Percentiles rank a stretch among this genome's conserved stretches.
Conservation (phyloP, 1,284 basidiomycete genomes). For the Tilletia indica region DNA sequence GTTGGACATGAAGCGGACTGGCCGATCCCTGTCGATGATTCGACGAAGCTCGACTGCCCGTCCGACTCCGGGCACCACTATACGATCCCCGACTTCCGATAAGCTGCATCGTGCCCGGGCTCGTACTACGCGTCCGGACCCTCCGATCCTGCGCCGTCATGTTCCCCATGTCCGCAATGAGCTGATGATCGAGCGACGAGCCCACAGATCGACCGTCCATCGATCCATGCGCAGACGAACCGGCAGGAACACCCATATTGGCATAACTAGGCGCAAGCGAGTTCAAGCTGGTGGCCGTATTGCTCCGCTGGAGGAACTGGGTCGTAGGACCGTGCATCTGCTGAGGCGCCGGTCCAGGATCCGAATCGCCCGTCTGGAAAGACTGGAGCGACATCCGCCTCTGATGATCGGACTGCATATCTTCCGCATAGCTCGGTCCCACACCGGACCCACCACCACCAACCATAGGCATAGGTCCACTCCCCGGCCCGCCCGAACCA, state of each 20-base stretch:
- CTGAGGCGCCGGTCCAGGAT: constrained; percentile 41
- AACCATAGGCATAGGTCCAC: too few species aligned
- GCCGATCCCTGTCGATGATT: constrained; percentile 45
- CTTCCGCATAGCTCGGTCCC: constrained; percentile 26
- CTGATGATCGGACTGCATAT: constrained; percentile 25
- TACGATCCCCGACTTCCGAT: constrained; percentile 35
- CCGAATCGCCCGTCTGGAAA: constrained; percentile 45
- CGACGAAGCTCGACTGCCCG: constrained; percentile 43
- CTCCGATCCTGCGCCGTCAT: constrained; percentile 47
- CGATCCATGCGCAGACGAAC: constrained; percentile 20
- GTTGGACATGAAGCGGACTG: constrained; percentile 46
- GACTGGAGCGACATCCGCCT: constrained; percentile 45
- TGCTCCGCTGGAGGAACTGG: constrained; percentile 35
- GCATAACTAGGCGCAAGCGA: constrained; percentile 26
- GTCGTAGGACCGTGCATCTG: constrained; percentile 23
- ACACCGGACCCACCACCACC: not conserved
- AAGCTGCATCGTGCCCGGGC: constrained; percentile 36
- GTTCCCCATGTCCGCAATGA: constrained; percentile 49
- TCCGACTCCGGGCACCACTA: constrained; percentile 38
- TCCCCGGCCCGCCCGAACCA: constrained; percentile 14
- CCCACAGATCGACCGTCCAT: constrained; percentile 38
- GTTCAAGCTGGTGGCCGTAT: constrained; percentile 38
- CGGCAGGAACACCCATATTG: constrained; percentile 1
- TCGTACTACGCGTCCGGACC: constrained; percentile 35
- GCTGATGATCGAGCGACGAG: constrained; percentile 44